Evolutionary conservation across 148 eudicot genomes (phyloP), one percentile per base, ranked within the genome.

Genomic region (Cornus kousa): DNA sequence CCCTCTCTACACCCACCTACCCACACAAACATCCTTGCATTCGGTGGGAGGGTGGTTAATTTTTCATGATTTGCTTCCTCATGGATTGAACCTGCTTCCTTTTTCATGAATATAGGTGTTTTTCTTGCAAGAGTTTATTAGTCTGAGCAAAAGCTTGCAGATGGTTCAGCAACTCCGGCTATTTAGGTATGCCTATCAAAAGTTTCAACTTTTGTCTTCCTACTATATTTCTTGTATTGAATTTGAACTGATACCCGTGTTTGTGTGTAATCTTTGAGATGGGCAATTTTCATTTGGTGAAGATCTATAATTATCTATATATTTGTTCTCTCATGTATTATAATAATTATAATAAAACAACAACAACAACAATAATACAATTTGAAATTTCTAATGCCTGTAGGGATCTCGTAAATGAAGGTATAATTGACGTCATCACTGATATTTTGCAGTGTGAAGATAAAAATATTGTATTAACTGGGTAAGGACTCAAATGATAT

Each of bases 371-470:
- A 35, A 35, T 35, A 35, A 35, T 35, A 35, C 37, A 35, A 35
- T 35, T 24, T 9, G 32, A n/a, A 16, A 5, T 75, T 67, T 76
- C 72, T 37, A 68, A 50, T 81, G 75, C 69, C 67, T 80, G 82
- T 78, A 96, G 99, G 95, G 99, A 96, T 84, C 91, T 96, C 50
- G 90, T 90, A 33, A 87, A 77, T 82, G 98, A 94, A 86, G 99
- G 98, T 80, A 86, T 96, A 35, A 89, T 94, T 79, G 91, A 92
- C 82, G 86, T 96, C 79, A 80, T 96, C 79, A 85, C 90, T 77
- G 93, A 94, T 80, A 81, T 92, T 73, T 78, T 96, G 86, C 90
- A 80, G 80, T 83, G 87, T 79, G 83, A 90, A 84, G 95, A 94
- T 84, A 86, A 91, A 71, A 89, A 91, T 74, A 93, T 94, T 83